Conservation (phyloP, 2,329 filamentous ascomycete species). For the Calonectria fujianensis region DNA sequence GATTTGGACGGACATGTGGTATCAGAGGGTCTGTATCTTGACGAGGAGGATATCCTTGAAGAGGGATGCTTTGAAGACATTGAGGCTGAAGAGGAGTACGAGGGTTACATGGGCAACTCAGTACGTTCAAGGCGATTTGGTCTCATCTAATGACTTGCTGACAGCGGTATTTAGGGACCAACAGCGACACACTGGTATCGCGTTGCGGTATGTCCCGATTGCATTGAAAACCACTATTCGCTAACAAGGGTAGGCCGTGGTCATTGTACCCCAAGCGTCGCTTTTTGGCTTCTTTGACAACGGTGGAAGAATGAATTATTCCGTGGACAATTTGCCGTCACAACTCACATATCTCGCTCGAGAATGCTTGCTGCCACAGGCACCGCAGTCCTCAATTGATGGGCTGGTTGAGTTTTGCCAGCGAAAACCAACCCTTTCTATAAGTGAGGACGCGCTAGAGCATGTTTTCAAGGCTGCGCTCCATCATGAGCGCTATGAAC, state of each 20-base stretch:
- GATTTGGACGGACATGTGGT: slow-evolving; percentile 54
- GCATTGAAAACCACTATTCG: neutral
- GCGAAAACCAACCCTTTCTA: neutral
- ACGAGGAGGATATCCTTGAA: slow-evolving; percentile 50
- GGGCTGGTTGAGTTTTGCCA: neutral
- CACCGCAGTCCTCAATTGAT: neutral
- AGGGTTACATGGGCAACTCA: slow-evolving; percentile 55
- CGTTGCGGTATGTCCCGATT: slow-evolving; percentile 40
- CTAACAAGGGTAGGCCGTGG: slow-evolving; percentile 42
- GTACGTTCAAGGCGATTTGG: slow-evolving; percentile 43
- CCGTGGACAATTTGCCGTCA: neutral
- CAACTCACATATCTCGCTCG: slow-evolving; percentile 41
- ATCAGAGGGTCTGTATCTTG: slow-evolving; percentile 39
- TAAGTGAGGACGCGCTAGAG: neutral
- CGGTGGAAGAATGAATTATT: neutral
- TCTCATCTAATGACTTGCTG: neutral
- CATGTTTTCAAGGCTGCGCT: slow-evolving; percentile 10
- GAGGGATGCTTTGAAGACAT: slow-evolving; percentile 46
- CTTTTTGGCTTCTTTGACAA: slow-evolving; percentile 39
- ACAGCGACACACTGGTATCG: slow-evolving; percentile 53
- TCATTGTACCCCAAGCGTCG: slow-evolving; percentile 46
- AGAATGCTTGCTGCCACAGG: neutral
- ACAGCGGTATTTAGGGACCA: slow-evolving; percentile 41
- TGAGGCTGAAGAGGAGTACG: slow-evolving; percentile 49
- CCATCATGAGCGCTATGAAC: neutral